Conservation (phyloP, 331 rosid species). For the Acacia pycnantha region DNA sequence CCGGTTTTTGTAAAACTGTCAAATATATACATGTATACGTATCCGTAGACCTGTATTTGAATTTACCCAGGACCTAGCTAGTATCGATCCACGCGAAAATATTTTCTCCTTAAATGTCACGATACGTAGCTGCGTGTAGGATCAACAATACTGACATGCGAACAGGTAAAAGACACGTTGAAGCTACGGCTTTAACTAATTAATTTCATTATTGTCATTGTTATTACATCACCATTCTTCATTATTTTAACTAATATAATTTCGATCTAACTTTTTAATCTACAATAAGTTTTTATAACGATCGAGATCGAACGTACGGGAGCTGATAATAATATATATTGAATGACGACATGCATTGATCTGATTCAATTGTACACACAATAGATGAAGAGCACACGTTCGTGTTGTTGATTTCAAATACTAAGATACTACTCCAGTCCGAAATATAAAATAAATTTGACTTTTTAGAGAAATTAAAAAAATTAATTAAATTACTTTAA, state of each 20-base stretch:
- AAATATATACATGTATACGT: not conserved
- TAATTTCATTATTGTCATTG: too few relatives aligned
- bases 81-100: too few relatives aligned
- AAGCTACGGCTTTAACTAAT: not conserved
- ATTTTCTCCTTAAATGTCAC: not conserved
- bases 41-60: not conserved
- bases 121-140: not conserved
- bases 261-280: not conserved
- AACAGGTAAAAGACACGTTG: not conserved
- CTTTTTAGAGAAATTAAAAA: too few relatives aligned
- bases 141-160: not conserved
- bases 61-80: too few relatives aligned
- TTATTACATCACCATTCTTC: too few relatives aligned
- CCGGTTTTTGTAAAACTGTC: not conserved
- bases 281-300: not conserved
- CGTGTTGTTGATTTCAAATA: not conserved
- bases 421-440: fast-evolving
- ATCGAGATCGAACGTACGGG: not conserved
- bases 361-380: not conserved
- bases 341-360: not conserved
- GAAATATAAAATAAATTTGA: too few relatives aligned
- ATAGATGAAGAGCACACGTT: not conserved
- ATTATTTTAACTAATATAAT: too few relatives aligned
- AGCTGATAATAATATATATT: not conserved
- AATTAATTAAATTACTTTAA: too few relatives aligned